Evolutionary conservation across 2,329 filamentous ascomycete species (phyloP).

Genomic region (Fusarium pininemorale): DNA sequence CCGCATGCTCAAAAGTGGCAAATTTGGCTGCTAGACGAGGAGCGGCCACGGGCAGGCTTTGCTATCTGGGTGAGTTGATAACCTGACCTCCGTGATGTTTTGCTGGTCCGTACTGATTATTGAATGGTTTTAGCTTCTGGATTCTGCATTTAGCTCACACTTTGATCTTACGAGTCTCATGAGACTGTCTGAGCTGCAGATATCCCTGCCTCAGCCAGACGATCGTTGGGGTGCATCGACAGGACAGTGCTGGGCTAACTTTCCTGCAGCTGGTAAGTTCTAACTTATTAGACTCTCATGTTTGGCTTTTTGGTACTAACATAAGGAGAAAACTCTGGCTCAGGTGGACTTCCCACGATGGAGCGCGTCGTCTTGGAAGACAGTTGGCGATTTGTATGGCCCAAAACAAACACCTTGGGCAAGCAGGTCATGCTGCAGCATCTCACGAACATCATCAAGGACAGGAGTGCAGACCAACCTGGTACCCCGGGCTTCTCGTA

Average conservation of each 20-base stretch:
- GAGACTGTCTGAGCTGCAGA: constrained; percentile 4
- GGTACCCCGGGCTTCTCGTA: not conserved
- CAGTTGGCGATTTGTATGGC: not conserved
- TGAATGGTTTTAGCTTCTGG: not conserved
- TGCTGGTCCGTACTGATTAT: not conserved
- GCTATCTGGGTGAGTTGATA: not conserved
- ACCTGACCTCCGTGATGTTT: not conserved
- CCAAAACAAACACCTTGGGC: constrained; percentile 1
- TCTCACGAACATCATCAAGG: not conserved
- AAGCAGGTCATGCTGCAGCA: constrained; percentile 6
- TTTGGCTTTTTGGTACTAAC: too few relatives aligned
- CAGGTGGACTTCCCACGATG: not conserved
- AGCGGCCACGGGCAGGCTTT: not conserved
- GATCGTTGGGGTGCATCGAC: constrained; percentile 4
- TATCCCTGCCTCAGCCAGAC: not conserved
- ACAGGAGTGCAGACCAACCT: not conserved
- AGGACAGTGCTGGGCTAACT: not conserved
- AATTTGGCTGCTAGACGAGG: not conserved
- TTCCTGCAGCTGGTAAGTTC: not conserved
- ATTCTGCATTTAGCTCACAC: not conserved
- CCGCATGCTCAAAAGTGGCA: constrained; percentile 5
- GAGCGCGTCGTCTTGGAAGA: not conserved
- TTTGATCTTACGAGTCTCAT: constrained; percentile 1
- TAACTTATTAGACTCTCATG: fast-evolving
- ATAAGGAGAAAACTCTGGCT: not conserved